Evolutionary conservation across 2,329 filamentous ascomycete species (phyloP).

Genomic region (Penicillium sp.): DNA sequence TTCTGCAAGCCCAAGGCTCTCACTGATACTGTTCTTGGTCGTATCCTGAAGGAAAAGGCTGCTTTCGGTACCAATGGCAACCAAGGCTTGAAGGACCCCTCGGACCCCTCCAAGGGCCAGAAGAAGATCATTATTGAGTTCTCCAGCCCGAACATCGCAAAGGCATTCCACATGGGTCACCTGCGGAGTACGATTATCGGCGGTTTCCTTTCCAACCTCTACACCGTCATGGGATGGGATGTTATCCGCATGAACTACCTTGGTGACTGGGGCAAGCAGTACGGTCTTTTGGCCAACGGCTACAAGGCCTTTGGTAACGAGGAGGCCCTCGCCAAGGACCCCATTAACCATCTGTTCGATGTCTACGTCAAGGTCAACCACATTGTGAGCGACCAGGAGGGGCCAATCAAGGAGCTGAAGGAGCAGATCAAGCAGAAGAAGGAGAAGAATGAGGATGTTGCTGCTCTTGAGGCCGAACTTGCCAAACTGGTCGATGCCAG

Average conservation of each 20-base stretch:
- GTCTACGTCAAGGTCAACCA: slow-evolving; percentile 65
- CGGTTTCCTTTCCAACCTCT: slow-evolving; percentile 63
- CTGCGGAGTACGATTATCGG: slow-evolving; percentile 66
- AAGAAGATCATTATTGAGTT: slow-evolving; percentile 65
- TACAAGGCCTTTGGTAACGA: slow-evolving; percentile 62
- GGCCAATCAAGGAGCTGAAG: slow-evolving; percentile 55
- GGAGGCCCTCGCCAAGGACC: slow-evolving; percentile 58
- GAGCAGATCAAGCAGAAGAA: slow-evolving; percentile 49
- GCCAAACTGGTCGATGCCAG: slow-evolving; percentile 51
- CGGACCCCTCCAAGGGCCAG: slow-evolving; percentile 54
- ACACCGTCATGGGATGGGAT: slow-evolving; percentile 61
- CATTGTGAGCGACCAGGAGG: slow-evolving; percentile 56
- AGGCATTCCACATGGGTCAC: slow-evolving; percentile 64
- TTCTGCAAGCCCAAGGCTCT: slow-evolving; percentile 62
- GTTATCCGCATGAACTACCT: slow-evolving; percentile 66
- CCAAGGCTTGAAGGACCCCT: slow-evolving; percentile 58
- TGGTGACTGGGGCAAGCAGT: slow-evolving; percentile 68
- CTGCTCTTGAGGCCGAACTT: slow-evolving; percentile 50
- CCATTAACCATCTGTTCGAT: slow-evolving; percentile 64
- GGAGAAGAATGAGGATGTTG: slow-evolving; percentile 49
- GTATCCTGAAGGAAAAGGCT: slow-evolving; percentile 56
- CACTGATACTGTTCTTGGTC: slow-evolving; percentile 56
- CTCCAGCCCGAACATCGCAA: slow-evolving; percentile 66
- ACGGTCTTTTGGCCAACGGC: slow-evolving; percentile 62
- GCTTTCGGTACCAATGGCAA: slow-evolving; percentile 61